Base-by-base conservation (phyloP, 345 rosid species). In the Populus simonii region DNA sequence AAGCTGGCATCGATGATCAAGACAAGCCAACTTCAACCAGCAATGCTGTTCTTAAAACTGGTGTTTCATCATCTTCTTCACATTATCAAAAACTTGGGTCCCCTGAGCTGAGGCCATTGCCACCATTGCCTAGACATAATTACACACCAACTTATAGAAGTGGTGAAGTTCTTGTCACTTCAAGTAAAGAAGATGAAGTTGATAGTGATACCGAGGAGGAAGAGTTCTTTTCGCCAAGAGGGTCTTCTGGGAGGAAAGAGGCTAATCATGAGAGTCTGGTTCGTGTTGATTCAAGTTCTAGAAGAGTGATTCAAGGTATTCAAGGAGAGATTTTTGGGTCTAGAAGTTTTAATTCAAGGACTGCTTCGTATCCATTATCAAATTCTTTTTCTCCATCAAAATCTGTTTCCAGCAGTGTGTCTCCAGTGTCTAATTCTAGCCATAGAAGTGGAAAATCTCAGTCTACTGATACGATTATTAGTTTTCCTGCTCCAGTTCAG, bases 81-180 rank as follows among this genome's bases (percentile, higher is more conserved):
- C 76, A 83, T 16, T 89, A 89, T 78, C 88, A 76, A 59, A 93
- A 92, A 55, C 82, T 91, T 4, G 97, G 91, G 59, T 94, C 99
- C 1, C 99, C 99, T 6, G 98, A 96, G 89, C 91, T 96, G 65
- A 92, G 81, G 53, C 99, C 97, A 11, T 85, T 96, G 39, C 97
- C 97, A n/a, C 97, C 97, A 29, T 85, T 92, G 66, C 99, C 97
- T 9, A 86, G 87, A 65, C 68, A 82, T 61, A 86, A 82, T 59
- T 86, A 62, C 80, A 81, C 86, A 62, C 90, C 80, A 2, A 86
- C 61, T 41, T 80, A 79, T 79, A 78, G 78, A 67, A 90, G 90
- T 57, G 85, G 87, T 53, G 89, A 78, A 55, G 86, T 73, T 22
- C 75, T 81, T 33, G 65, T 82, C 73, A 75, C 82, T 63, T 79